Evolutionary conservation across 148 eudicot species (phyloP), one percentile per base, ranked within the genome.

Genomic region (Dysphania ambrosioides): DNA sequence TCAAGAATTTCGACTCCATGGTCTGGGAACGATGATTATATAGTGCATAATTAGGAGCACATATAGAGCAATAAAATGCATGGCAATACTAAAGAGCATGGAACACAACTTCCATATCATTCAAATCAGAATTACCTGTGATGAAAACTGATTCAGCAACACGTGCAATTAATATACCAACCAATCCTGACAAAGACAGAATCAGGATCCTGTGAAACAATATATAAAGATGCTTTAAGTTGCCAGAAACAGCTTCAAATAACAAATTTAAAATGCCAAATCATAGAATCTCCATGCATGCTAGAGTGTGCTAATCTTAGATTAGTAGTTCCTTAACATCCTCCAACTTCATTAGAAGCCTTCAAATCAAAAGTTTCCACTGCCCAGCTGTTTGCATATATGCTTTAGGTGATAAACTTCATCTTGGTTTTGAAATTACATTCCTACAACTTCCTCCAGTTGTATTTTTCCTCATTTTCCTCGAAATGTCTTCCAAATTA

Each of bases 131-230:
- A 69, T 40, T 85, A 94, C 97, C 97, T 84, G 99, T 92, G 77
- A 95, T 79, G 82, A 82, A 95, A 61, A 92, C 87, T 58, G 83
- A 81, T 78, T 88, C 85, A 66, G 91, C 97, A 79, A 65, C 89
- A 56, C 87, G 88, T 72, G 96, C 96, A 65, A 92, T 88, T 78
- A 95, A 73, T 64, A 95, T 92, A 69, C 99, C 97, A 60, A 89
- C 97, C 87, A 95, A 84, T 77, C 99, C 99, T 95, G 91, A 73
- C 63, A 88, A 80, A 75, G 69, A 81, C 60, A 74, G 68, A 75
- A 75, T 82, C 66, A 79, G 73, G 71, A 80, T 56, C 83, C 79
- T 77, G 85, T 84, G 78, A 83, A 74, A 68, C 72, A 40, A 59
- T 51, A 55, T 75, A 62, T 31, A 34, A 61, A 41, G 58, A 57